Conservation (phyloP, 805 yeast genomes). For the Schwanniomyces sp. region DNA sequence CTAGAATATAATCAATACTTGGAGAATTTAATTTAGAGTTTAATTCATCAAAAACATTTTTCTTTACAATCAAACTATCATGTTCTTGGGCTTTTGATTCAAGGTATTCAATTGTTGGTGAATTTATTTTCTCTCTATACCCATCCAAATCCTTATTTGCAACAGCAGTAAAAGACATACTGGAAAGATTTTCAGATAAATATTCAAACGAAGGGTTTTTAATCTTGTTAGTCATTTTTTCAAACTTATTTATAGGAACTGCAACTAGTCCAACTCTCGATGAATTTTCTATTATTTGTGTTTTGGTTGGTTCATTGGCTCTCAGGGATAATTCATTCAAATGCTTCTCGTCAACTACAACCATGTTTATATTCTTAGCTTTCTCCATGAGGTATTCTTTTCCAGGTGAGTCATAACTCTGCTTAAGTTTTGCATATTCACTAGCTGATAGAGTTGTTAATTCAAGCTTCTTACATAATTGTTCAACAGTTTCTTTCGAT, state of each 20-base stretch:
- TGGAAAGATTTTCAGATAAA: constrained; percentile 18
- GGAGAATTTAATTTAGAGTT: constrained; percentile 6
- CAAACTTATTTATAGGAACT: constrained; percentile 12
- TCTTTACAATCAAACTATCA: constrained; percentile 15
- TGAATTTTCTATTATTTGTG: constrained; percentile 19
- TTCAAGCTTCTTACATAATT: constrained; percentile 14
- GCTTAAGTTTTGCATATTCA: constrained; percentile 13
- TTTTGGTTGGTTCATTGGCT: constrained; percentile 12
- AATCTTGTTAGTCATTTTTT: constrained; percentile 11
- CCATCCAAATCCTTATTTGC: constrained; percentile 12
- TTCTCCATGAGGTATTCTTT: constrained; percentile 12
- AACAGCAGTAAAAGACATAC: constrained; percentile 7
- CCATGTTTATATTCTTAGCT: constrained; percentile 10
- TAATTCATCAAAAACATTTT: constrained; percentile 16
- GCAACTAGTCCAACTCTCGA: constrained; percentile 21
- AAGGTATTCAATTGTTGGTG: constrained; percentile 30
- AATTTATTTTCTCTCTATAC: constrained; percentile 8
- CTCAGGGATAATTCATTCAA: constrained; percentile 3
- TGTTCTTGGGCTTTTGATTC: constrained; percentile 17
- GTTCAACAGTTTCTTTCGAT: not conserved
- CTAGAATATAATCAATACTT: constrained; percentile 15
- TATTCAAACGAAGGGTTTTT: constrained; percentile 27
- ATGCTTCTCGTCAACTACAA: constrained; percentile 1
- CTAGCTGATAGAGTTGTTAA: constrained; percentile 14
- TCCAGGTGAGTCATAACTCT: constrained; percentile 15